Percentiles rank a stretch among this genome's conserved stretches.
These are phyloP conservation scores for Pythium phragmiticola DNA, from an alignment of 352 stramenopile species.

Conservation along the genomic window DNA sequence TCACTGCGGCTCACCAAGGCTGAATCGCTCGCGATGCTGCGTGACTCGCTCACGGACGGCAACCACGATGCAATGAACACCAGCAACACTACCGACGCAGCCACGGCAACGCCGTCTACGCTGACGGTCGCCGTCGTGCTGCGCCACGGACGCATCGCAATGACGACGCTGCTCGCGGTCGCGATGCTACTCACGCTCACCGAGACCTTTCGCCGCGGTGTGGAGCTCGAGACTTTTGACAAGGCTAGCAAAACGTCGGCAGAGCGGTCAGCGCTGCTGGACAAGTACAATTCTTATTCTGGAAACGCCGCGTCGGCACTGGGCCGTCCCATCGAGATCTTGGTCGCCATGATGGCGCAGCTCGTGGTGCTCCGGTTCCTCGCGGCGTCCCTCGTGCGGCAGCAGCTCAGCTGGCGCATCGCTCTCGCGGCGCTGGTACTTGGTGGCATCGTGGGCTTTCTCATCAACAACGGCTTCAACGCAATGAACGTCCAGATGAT, in stretches of 20 bases:
- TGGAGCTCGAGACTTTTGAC: conserved; percentile 8
- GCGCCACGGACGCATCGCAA: conserved; percentile 1
- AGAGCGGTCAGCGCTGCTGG: conserved; percentile 1
- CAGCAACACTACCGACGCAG: not conserved
- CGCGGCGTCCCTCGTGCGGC: conserved; percentile 1
- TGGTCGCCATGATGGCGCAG: conserved; percentile 11
- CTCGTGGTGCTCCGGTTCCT: conserved; percentile 10
- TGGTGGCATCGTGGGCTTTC: not conserved
- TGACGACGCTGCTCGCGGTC: not conserved
- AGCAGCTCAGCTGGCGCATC: not conserved
- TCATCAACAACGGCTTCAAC: conserved; percentile 20
- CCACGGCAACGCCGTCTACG: not conserved
- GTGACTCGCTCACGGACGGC: not conserved
- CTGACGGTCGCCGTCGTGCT: not conserved
- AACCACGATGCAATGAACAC: not conserved
- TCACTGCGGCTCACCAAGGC: not conserved
- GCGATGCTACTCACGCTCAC: not conserved
- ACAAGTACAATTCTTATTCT: conserved; percentile 23
- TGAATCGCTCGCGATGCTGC: conserved; percentile 6
- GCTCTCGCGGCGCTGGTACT: not conserved
- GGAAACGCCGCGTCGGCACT: conserved; percentile 14
- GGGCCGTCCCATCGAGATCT: conserved; percentile 6
- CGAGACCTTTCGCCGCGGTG: not conserved
- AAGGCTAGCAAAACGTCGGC: not conserved
- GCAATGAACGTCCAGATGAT: conserved; percentile 10